A percentile compares a stretch with the other conserved stretches of the same genome.
Conservation (phyloP, 2,329 filamentous ascomycete species). For the Alternaria infectoria region DNA sequence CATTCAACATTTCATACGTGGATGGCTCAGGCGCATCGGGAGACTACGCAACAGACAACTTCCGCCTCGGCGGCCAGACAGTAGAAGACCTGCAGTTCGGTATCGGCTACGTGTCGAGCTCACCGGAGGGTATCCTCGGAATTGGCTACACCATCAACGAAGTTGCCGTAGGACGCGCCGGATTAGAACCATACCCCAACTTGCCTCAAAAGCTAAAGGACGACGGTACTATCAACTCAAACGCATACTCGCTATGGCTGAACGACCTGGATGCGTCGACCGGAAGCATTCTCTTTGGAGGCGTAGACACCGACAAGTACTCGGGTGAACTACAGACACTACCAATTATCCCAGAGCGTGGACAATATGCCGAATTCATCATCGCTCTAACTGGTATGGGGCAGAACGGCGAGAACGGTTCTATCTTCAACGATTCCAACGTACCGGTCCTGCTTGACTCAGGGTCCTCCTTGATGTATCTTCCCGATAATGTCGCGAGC, state of each 20-base stretch:
- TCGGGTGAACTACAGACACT: slow-evolving; percentile 67
- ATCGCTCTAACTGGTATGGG: slow-evolving; percentile 59
- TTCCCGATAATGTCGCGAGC: slow-evolving; percentile 66
- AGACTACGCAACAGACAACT: slow-evolving; percentile 79
- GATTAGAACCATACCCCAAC: slow-evolving; percentile 60
- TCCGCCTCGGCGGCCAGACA: slow-evolving; percentile 64
- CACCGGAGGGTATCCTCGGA: slow-evolving; percentile 76
- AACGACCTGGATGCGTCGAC: slow-evolving; percentile 66
- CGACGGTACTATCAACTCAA: slow-evolving; percentile 66
- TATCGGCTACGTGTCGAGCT: slow-evolving; percentile 69
- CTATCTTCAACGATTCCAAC: slow-evolving; percentile 51
- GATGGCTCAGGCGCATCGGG: slow-evolving; percentile 79
- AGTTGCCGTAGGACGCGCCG: slow-evolving; percentile 68
- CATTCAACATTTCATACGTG: slow-evolving; percentile 88
- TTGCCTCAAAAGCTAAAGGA: slow-evolving; percentile 69
- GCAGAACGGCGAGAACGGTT: slow-evolving; percentile 50
- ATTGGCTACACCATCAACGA: slow-evolving; percentile 85
- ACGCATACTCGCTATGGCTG: slow-evolving; percentile 73
- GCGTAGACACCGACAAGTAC: slow-evolving; percentile 79
- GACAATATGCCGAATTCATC: slow-evolving; percentile 60
- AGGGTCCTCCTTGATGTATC: slow-evolving; percentile 74
- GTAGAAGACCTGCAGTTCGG: slow-evolving; percentile 72
- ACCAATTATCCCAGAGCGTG: slow-evolving; percentile 59
- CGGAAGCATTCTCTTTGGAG: slow-evolving; percentile 78
- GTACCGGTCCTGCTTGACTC: slow-evolving; percentile 73